Percentiles rank a stretch among this genome's conserved stretches.
phyloP scores from a whole-genome alignment of 345 rosid genomes.

The Psidium friedrichsthalianum region DNA sequence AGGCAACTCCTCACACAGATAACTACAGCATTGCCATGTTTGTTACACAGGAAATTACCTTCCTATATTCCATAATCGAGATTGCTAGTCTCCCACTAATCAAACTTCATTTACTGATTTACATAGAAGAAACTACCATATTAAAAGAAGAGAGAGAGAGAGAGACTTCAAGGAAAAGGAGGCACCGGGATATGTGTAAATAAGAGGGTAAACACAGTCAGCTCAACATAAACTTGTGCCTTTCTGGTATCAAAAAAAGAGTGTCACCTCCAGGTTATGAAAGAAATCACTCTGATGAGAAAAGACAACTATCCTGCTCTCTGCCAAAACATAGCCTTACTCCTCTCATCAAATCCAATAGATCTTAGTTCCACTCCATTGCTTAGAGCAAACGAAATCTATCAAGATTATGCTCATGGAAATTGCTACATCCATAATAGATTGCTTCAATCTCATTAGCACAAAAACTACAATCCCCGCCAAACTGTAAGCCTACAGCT shows the following conservation, averaged over 20 bases:
- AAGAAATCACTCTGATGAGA: background rate
- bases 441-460: background rate
- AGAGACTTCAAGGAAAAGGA: background rate
- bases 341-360: background rate
- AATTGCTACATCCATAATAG: background rate
- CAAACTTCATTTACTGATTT: background rate
- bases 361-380: background rate
- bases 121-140: background rate
- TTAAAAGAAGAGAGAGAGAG: background rate
- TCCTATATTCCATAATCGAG: background rate
- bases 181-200: background rate
- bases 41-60: background rate
- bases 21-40: background rate
- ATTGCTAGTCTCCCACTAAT: background rate
- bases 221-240: background rate
- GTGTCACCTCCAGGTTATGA: background rate
- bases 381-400: background rate
- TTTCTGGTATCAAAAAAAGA: too few species aligned
- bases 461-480: background rate
- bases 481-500: background rate
- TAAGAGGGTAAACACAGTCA: background rate
- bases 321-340: background rate
- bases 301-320: background rate
- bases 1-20: background rate
- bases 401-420: background rate